phyloP scores from a whole-genome alignment of 2,329 filamentous ascomycete species.

The Akanthomyces muscarius region DNA sequence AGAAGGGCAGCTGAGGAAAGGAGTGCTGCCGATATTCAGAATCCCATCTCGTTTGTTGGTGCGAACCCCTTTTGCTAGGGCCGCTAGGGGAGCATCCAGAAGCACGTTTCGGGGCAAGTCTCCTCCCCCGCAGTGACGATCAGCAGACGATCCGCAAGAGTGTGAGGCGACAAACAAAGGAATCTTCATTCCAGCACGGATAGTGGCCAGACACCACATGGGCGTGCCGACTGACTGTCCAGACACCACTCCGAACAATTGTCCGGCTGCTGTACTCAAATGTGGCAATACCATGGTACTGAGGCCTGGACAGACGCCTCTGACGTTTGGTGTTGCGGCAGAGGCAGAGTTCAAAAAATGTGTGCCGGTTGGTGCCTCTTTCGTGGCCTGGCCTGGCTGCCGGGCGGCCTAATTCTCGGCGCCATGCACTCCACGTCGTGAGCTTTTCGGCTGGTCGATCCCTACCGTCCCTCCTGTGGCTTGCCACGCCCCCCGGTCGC shows the following conservation, averaged over 20 bases:
- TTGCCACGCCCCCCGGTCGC: constrained; percentile 1
- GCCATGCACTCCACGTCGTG: constrained; percentile 20
- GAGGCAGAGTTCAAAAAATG: neutral
- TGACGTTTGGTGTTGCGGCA: neutral
- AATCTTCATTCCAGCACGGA: constrained; percentile 4
- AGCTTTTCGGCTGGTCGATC: constrained; percentile 13
- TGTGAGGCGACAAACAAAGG: constrained; percentile 2
- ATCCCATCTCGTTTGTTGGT: neutral
- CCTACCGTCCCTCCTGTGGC: neutral
- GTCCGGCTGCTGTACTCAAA: neutral
- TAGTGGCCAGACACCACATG: constrained; percentile 2
- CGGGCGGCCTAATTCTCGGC: constrained; percentile 23
- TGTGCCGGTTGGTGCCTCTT: neutral
- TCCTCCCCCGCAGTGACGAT: constrained; percentile 14
- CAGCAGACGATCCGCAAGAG: neutral
- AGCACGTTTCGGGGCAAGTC: constrained; percentile 9
- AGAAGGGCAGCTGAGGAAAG: neutral
- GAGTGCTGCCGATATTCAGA: neutral
- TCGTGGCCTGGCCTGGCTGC: neutral
- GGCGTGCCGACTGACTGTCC: no score
- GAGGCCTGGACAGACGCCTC: neutral
- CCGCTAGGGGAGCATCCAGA: neutral
- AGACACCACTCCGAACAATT: neutral
- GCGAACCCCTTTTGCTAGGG: neutral
- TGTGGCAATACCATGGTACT: neutral